phyloP scores from a whole-genome alignment of 768 basidiomycete genomes.

The Suillus americanus region DNA sequence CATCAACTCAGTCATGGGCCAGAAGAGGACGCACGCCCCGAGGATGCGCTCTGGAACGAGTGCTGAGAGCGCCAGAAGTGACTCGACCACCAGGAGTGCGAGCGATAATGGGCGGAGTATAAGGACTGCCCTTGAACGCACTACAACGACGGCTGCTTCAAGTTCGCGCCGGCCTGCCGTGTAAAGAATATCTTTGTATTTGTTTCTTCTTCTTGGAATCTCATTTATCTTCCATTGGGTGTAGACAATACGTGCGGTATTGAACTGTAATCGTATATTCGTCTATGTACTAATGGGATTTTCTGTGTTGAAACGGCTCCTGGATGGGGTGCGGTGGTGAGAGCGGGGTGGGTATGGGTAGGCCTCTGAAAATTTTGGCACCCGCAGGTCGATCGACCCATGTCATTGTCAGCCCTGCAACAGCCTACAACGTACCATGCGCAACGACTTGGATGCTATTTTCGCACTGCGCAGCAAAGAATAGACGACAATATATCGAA shows the following conservation, averaged over 20 bases:
- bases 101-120: background rate
- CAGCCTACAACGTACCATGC: too few relatives aligned
- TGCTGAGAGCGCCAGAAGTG: background rate
- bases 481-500: too few relatives aligned
- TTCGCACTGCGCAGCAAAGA: too few relatives aligned
- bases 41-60: background rate
- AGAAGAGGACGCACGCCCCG: background rate
- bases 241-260: background rate
- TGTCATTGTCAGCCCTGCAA: too few relatives aligned
- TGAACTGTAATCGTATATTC: background rate
- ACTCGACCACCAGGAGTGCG: background rate
- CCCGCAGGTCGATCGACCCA: too few relatives aligned
- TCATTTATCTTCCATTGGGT: background rate
- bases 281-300: background rate
- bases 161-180: slow-evolving; percentile 8
- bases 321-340: background rate
- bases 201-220: background rate
- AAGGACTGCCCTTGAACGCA: slow-evolving; percentile 4
- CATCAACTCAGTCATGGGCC: slow-evolving; percentile 11
- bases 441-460: too few relatives aligned
- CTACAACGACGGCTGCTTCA: background rate
- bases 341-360: background rate
- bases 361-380: too few relatives aligned
- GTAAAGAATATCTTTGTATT: background rate
- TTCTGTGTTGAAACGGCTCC: background rate